Evolutionary conservation across 192 early-diverging fungal species (phyloP), one percentile per base, ranked within the genome.

Genomic region (Linnemannia exigua): DNA sequence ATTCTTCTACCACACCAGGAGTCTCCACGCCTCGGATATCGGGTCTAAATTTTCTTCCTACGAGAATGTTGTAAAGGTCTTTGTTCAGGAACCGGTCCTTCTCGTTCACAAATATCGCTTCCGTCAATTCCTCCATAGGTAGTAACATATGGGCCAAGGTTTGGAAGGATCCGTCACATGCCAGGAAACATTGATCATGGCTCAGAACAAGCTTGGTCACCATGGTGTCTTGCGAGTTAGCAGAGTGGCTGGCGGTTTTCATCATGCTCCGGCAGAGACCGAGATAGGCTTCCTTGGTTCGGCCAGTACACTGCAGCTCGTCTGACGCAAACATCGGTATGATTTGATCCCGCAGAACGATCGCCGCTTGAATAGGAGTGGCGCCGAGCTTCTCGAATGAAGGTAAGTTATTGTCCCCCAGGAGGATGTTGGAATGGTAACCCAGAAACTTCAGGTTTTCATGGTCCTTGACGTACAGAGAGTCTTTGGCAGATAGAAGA

Each of bases 321-420:
- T 36, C 28, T 1, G 54, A 22, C 12, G 17, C 25, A 14, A 82
- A 51, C 20, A 15, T 58, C 31, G 80, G 80, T 15, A 82, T 52
- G 2, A 82, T 51, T 35, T 44, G 28, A 0, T 20, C 22, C 9
- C 35, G 28, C 12, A 31, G 31, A 5, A 74, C 54, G 3, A 3
- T 22, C 17, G 74, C 35, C 19, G 66, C 28, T 35, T 67, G 1
- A 36, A 72, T 41, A 0, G 70, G 44, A 31, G 17, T 38, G 14
- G 70, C 80, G 0, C 80, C 80, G 74, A 82, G 35, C 9, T 41
- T n/a, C 1, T 5, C 12, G 25, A 82, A 72, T 22, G 8, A 3
- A 17, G 0, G 58, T 31, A 31, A 6, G 46, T 0, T 37, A 38
- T 15, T n/a, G 17, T 17, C 16, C 31, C n/a, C 22, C 20, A 17